These are phyloP conservation scores for Glonium stellatum DNA, from an alignment of 495 filamentous ascomycete species.

Conservation along the genomic window DNA sequence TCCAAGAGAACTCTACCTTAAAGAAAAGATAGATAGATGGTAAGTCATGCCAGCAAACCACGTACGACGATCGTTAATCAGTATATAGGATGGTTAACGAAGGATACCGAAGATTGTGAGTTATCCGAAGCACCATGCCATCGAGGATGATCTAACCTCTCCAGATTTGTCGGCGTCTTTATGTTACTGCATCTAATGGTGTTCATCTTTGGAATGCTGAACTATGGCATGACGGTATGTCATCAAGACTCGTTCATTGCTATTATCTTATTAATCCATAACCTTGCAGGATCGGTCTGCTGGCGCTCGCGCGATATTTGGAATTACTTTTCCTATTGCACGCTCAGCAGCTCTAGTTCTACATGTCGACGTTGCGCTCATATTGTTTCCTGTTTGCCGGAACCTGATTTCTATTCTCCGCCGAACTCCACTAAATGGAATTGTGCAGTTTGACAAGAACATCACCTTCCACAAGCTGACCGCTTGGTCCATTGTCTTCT, in stretches of 20 bases:
- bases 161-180: conserved; percentile 65
- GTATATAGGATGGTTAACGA: conserved; percentile 66
- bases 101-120: conserved; percentile 65
- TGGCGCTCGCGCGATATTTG: conserved; percentile 55
- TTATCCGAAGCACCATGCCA: background rate
- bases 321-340: conserved; percentile 64
- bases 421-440: conserved; percentile 67
- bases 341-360: conserved; percentile 61
- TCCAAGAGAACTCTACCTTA: conserved; percentile 51
- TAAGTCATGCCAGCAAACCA: conserved; percentile 43
- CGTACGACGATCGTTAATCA: conserved; percentile 24
- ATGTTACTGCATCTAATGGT: conserved; percentile 58
- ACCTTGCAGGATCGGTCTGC: conserved; percentile 50
- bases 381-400: conserved; percentile 73
- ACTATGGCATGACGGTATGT: conserved; percentile 57
- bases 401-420: conserved; percentile 69
- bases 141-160: conserved; percentile 9
- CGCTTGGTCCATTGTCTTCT: conserved; percentile 75
- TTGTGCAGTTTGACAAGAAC: conserved; percentile 75
- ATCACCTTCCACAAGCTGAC: conserved; percentile 76
- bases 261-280: background rate
- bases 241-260: background rate
- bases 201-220: conserved; percentile 68
- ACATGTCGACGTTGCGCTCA: conserved; percentile 67
- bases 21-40: conserved; percentile 47